Base-by-base conservation (phyloP, 1,139 yeast species). In the Komagataea norvegica region DNA sequence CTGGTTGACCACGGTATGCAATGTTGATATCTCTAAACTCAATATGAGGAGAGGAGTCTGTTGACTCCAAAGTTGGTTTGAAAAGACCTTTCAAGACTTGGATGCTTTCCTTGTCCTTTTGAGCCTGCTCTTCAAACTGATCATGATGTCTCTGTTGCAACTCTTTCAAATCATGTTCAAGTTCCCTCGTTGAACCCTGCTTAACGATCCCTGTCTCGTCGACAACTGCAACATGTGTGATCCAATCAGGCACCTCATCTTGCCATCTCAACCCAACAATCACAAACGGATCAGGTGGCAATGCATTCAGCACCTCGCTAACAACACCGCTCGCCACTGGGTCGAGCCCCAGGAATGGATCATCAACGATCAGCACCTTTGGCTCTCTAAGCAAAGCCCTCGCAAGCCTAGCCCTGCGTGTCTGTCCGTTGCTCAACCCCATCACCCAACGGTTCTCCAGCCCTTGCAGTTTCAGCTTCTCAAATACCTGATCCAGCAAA, bases 341-440 rank as follows among this genome's bases (percentile, higher is more conserved):
- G 53, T 91, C 98, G 21, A 91, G 65, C 0, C 98, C 98, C 32
- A 91, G 62, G 54, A 87, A 88, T 8, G 96, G 96, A 51, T 91
- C 97, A 57, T 91, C 97, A 14, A 91, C 70, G 9, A 89, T 58
- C 41, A 88, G 63, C 19, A 88, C 50, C 29, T 67, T 67, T 0
- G 96, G 96, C 34, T 73, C 65, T 38, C 68, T 65, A 37, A 87
- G 69, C 37, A 91, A 55, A 0, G 89, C 76, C 45, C 74, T 72
- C 0, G 96, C 97, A 22, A 91, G 65, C 44, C 96, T 68, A 0
- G 96, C 95, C 34, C 98, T 67, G 49, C 98, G 70, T 59, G 85
- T 78, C 60, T 91, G 98, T 0, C 98, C 98, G 57, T 91, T 91
- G 59, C 95, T 84, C 34, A 91, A 66, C 0, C 93, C 85, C 57